phyloP scores from a whole-genome alignment of 306 rosid species.

The Vigna trinervia region DNA sequence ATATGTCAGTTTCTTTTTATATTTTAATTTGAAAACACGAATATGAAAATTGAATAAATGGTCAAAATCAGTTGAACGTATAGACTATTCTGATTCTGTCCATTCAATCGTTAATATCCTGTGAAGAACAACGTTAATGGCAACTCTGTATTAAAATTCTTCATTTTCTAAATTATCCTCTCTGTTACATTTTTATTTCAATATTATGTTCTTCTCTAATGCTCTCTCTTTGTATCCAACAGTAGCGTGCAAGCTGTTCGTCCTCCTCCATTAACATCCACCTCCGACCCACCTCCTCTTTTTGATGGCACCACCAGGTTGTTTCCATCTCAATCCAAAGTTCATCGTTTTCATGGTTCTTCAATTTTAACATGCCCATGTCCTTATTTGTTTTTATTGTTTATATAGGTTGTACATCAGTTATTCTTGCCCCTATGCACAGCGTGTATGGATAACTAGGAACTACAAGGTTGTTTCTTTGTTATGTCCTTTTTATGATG shows the following conservation, averaged over 20 bases:
- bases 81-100: not conserved
- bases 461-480: slow-evolving; percentile 67
- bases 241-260: slow-evolving; percentile 48
- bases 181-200: not conserved
- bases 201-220: not conserved
- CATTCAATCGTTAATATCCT: not conserved
- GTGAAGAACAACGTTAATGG: slow-evolving; percentile 33
- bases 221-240: not conserved
- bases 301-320: slow-evolving; percentile 91
- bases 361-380: not conserved
- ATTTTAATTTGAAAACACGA: no score
- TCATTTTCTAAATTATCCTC: not conserved
- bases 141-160: slow-evolving; percentile 38
- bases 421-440: slow-evolving; percentile 77
- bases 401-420: slow-evolving; percentile 61
- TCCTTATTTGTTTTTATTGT: not conserved
- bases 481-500: not conserved
- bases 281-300: slow-evolving; percentile 69
- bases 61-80: not conserved
- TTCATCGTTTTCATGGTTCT: not conserved
- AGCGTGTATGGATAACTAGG: slow-evolving; percentile 88
- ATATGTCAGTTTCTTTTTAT: no score
- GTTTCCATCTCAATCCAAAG: not conserved
- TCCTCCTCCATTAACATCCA: slow-evolving; percentile 65
- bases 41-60: no score